Base-by-base conservation (phyloP, 345 rosid species). In the Citrus inodora region DNA sequence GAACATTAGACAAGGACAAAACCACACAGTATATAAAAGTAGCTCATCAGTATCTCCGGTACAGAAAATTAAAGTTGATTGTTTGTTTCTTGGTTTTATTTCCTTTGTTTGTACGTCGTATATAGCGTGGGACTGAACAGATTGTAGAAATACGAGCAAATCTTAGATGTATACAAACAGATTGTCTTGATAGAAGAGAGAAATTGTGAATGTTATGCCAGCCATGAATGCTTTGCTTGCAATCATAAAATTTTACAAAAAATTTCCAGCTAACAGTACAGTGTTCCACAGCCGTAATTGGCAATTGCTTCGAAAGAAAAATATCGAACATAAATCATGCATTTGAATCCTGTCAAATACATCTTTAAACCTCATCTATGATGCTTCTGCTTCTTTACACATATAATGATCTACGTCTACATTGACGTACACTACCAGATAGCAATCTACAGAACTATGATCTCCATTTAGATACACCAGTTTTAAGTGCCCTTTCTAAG, bases 401-500 rank as follows among this genome's bases (percentile, higher is more conserved):
- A 53, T 78, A 63, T 33, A 70, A 60, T 53, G 55, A 77, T 65
- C 75, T 60, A 76, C 56, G 10, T 1, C 70, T n/a, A 33, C 62
- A 71, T 82, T 73, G 77, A 28, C 62, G n/a, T 37, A 73, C 63
- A 59, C 73, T 37, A 27, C 74, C 69, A 55, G 38, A 51, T 46
- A 77, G 76, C 42, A 76, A 81, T 81, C 84, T 71, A 80, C 71
- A 53, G 73, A 82, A 59, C 74, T 72, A 61, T 88, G 86, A 82
- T 91, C 98, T 88, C 79, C 86, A 88, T 86, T 87, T 90, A 21
- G 92, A 80, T 70, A 86, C 66, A 73, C 97, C 92, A 5, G 81
- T 76, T 46, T 63, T 24, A 78, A 87, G 83, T 62, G 92, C 89
- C 63, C 60, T 80, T 58, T 85, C 87, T 59, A 91, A 82, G 76